Percentiles rank a stretch among this genome's conserved stretches.
Evolutionary conservation across 805 yeast species (phyloP).

Genomic region (Komagataella kurtzmanii): DNA sequence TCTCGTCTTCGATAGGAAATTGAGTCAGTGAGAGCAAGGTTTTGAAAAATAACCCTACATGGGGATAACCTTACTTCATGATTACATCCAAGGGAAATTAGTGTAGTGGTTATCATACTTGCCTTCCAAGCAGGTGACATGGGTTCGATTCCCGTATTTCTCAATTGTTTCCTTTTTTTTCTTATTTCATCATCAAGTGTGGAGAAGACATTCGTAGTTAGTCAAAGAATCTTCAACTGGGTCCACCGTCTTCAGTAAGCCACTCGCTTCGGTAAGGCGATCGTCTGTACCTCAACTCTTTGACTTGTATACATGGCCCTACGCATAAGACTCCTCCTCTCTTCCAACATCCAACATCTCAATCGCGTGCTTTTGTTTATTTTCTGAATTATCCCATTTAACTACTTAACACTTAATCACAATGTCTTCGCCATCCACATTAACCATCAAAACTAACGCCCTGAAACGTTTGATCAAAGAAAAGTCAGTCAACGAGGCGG

Average conservation of each 20-base stretch:
- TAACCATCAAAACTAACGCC: slow-evolving; percentile 1
- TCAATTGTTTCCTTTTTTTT: slow-evolving; percentile 26
- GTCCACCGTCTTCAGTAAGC: background rate
- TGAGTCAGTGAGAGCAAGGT: no score
- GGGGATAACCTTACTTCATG: background rate
- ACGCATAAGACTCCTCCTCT: no score
- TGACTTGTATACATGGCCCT: no score
- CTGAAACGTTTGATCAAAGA: slow-evolving; percentile 2
- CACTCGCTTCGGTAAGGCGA: no score
- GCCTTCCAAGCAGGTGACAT: slow-evolving; percentile 92
- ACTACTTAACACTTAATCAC: background rate
- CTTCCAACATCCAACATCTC: background rate
- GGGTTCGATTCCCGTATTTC: slow-evolving; percentile 93
- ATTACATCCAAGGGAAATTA: slow-evolving; percentile 44
- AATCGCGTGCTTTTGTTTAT: background rate
- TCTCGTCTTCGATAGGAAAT: no score
- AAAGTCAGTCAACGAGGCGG: background rate
- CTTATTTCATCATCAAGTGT: background rate
- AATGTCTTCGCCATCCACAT: slow-evolving; percentile 2
- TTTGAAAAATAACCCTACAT: background rate
- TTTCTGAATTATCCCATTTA: background rate
- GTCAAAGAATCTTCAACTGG: background rate
- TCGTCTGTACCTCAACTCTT: no score
- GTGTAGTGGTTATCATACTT: slow-evolving; percentile 87
- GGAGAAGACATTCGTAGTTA: no score